phyloP scores from a whole-genome alignment of 2,329 filamentous ascomycete genomes.

The Diaporthe sp. region DNA sequence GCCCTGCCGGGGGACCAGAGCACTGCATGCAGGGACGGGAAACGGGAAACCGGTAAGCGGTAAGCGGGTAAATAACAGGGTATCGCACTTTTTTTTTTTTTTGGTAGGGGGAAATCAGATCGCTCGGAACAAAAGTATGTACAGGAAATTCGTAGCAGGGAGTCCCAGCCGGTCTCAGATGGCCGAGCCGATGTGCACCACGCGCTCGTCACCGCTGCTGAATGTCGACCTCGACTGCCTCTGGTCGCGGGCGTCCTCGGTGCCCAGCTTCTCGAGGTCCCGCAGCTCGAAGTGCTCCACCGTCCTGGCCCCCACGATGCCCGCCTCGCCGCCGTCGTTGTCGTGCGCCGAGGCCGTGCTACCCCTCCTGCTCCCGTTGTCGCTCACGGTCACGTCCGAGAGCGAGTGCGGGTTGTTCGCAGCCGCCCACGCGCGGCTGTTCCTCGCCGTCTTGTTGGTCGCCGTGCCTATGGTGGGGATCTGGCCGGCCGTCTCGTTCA shows the following conservation, averaged over 20 bases:
- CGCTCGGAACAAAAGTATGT: slow-evolving; percentile 19
- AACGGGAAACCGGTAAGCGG: not conserved
- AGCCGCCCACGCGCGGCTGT: slow-evolving; percentile 25
- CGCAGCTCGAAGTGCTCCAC: slow-evolving; percentile 19
- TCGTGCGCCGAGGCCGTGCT: not conserved
- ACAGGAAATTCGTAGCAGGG: slow-evolving; percentile 1
- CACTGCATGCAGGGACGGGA: not conserved
- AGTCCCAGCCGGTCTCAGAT: not conserved
- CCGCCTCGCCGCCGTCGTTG: slow-evolving; percentile 19
- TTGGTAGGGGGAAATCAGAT: slow-evolving; percentile 13
- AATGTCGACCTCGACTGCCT: slow-evolving; percentile 20
- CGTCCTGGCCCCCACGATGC: not conserved
- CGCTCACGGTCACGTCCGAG: slow-evolving; percentile 10
- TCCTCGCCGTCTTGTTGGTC: slow-evolving; percentile 14
- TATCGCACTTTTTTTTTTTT: slow-evolving; percentile 23
- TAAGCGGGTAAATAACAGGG: slow-evolving; percentile 7
- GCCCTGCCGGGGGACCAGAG: not conserved
- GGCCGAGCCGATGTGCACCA: slow-evolving; percentile 11
- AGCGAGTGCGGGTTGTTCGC: slow-evolving; percentile 27
- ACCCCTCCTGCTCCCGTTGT: not conserved
- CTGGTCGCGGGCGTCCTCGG: not conserved
- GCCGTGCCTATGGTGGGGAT: slow-evolving; percentile 13
- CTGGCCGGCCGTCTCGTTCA: slow-evolving; percentile 29
- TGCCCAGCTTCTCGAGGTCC: slow-evolving; percentile 18
- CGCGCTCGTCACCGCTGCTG: slow-evolving; percentile 14